phyloP scores from a whole-genome alignment of 2,329 filamentous ascomycete species.

The Exophiala spinifera region DNA sequence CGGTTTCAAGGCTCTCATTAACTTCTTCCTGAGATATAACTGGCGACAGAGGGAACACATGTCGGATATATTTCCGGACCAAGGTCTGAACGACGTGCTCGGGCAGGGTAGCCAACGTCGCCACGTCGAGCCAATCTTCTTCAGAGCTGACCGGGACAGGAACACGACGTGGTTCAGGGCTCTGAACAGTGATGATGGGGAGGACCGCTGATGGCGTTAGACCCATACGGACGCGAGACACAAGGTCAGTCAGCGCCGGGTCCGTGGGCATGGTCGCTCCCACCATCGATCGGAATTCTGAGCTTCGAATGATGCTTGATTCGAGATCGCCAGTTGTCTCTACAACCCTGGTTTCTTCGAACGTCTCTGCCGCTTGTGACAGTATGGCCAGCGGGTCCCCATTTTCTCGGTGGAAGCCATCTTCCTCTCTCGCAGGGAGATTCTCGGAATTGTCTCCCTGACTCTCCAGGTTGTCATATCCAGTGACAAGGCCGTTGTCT shows the following conservation, averaged over 20 bases:
- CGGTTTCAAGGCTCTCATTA: slow-evolving; percentile 21
- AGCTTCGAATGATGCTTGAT: slow-evolving; percentile 12
- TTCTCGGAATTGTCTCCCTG: background rate
- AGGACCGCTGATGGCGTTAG: slow-evolving; percentile 29
- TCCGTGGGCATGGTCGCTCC: slow-evolving; percentile 11
- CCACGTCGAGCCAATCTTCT: background rate
- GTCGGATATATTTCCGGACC: slow-evolving; percentile 29
- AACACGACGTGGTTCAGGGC: background rate
- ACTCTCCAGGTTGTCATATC: background rate
- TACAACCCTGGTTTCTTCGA: background rate
- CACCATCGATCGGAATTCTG: slow-evolving; percentile 17
- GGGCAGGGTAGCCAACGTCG: slow-evolving; percentile 10
- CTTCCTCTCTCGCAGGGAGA: background rate
- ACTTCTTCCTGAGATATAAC: slow-evolving; percentile 24
- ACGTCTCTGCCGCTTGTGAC: no score
- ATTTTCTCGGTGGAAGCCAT: no score
- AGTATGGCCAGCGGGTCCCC: no score
- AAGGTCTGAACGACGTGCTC: slow-evolving; percentile 19
- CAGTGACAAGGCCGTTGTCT: background rate
- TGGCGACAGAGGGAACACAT: slow-evolving; percentile 25
- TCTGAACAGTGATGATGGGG: background rate
- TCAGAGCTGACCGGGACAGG: background rate
- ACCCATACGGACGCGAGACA: slow-evolving; percentile 31
- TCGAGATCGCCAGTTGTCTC: background rate
- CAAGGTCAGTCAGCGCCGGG: slow-evolving; percentile 25